Evolutionary conservation across 2,329 filamentous ascomycete genomes (phyloP), one percentile per base, ranked within the genome.

Genomic region (Xylaria sp.): DNA sequence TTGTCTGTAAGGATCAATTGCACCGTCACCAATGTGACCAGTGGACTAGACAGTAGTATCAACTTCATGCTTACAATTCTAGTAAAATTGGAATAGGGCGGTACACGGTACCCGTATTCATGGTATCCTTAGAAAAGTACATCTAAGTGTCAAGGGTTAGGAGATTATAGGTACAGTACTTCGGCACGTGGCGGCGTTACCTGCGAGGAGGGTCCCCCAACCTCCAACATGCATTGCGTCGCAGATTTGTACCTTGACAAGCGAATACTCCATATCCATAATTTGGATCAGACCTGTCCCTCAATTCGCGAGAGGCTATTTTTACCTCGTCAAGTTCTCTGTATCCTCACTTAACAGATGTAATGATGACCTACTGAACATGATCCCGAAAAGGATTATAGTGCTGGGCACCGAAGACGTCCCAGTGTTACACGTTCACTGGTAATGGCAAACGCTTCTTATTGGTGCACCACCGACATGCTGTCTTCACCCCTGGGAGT

Each of bases 101-200:
- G 18, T 10, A 9, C 10, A 37, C 34, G 6, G 20, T 52, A 59
- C 46, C 31, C 44, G 20, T 25, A 9, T 52, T 18, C 13, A 31
- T 2, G 34, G 18, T 31, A 34, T 44, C 31, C 52, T 3, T 56
- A 23, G 48, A 37, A 58, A 46, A 15, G 20, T 23, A 60, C 55
- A 44, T n/a, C 31, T 31, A 46, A 50, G 39, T 18, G 52, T 48
- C 34, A 25, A 37, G 52, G 23, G 34, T 55, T 62, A 46, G 23
- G 63, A 60, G 48, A 59, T 37, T 31, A 48, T 41, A 54, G 50
- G 61, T 65, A 55, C 23, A 65, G 62, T 66, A 69, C 69, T 63
- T 72, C 15, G n/a, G 65, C 67, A 72, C 69, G 69, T 72, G 69
- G 69, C 65, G 64, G 67, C 55, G 69, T 72, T 72, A 67, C 67